Conservation (phyloP, 2,329 filamentous ascomycete genomes). For the Drechslera avenae region DNA sequence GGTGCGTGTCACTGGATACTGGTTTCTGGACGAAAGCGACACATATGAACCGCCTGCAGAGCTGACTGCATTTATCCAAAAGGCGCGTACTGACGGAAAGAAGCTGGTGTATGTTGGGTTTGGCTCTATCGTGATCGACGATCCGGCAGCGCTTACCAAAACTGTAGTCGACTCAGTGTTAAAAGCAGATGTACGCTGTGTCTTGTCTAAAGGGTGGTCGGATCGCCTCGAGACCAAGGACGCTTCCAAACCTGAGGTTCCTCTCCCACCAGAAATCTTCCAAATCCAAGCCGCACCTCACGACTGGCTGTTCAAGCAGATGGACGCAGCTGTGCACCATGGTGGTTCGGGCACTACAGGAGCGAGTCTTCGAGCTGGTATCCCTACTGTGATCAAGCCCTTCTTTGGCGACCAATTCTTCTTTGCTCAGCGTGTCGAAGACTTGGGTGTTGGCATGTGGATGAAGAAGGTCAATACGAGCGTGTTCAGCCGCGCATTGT, state of each 20-base stretch:
- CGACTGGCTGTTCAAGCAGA: constrained; percentile 93
- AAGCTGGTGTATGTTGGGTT: constrained; percentile 98
- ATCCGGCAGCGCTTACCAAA: constrained; percentile 84
- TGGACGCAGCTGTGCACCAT: constrained; percentile 93
- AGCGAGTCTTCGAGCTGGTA: constrained; percentile 84
- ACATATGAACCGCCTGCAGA: constrained; percentile 76
- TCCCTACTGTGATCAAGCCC: constrained; percentile 92
- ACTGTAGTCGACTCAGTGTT: constrained; percentile 91
- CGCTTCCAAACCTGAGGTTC: constrained; percentile 66
- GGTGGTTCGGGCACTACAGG: constrained; percentile 95
- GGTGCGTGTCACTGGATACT: constrained; percentile 97
- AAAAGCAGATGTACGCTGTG: constrained; percentile 91
- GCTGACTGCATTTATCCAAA: constrained; percentile 79
- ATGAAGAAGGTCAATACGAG: constrained; percentile 89
- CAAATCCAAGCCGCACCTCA: constrained; percentile 91
- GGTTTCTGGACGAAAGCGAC: constrained; percentile 83
- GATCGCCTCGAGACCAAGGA: constrained; percentile 71
- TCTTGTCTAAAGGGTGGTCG: constrained; percentile 96
- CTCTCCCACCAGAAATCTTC: constrained; percentile 78
- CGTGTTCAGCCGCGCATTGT: constrained; percentile 82
- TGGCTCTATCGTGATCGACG: constrained; percentile 90
- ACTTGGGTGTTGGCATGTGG: constrained; percentile 88
- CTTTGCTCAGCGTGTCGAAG: constrained; percentile 87
- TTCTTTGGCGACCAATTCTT: constrained; percentile 99
- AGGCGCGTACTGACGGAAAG: constrained; percentile 79